Evolutionary conservation across 2,329 filamentous ascomycete genomes (phyloP), one percentile per base, ranked within the genome.

Genomic region (Fusarium goolgardi): DNA sequence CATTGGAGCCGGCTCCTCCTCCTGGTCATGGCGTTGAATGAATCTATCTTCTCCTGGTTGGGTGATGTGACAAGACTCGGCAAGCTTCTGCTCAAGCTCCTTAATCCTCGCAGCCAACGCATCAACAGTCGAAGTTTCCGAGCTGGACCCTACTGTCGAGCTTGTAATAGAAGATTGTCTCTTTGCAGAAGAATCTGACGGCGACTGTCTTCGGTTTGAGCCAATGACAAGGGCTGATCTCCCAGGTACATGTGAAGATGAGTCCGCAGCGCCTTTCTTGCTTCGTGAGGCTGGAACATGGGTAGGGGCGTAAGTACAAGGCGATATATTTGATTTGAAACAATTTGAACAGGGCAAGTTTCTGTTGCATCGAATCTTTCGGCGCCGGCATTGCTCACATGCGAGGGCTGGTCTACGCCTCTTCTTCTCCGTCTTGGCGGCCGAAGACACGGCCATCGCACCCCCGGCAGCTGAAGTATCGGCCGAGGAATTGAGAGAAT

Each of bases 321-420:
- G 80, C 8, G 82, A 80, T 40, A 83, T 85, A 66, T 83, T 83
- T 23, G 86, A 85, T 65, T 84, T 83, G n/a, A 84, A 61, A 71
- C 88, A 90, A 59, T 88, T 87, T 61, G 80, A 82, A 70, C 88
- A 90, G 2, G 88, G 88, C 9, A 78, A 75, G 60, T 84, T 83
- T 49, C 86, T 84, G 71, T 90, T 85, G 71, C 88, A 90, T 46
- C 83, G 82, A 60, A 90, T 85, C 75, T 90, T 91, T 40, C 87
- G 85, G 56, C 78, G 82, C 43, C 88, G 81, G 71, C 88, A 90
- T 41, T 86, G 80, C 67, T 82, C 78, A 73, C 87, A 89, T 2
- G 87, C 86, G 32, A 83, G 75, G 5, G 81, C 76, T 34, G 79
- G 80, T 20, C 78, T 75, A 52, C 79, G 76, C 12, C 79, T 74